These are phyloP conservation scores for Gossypium gossypioides DNA, from an alignment of 441 rosid species.

Conservation along the genomic window DNA sequence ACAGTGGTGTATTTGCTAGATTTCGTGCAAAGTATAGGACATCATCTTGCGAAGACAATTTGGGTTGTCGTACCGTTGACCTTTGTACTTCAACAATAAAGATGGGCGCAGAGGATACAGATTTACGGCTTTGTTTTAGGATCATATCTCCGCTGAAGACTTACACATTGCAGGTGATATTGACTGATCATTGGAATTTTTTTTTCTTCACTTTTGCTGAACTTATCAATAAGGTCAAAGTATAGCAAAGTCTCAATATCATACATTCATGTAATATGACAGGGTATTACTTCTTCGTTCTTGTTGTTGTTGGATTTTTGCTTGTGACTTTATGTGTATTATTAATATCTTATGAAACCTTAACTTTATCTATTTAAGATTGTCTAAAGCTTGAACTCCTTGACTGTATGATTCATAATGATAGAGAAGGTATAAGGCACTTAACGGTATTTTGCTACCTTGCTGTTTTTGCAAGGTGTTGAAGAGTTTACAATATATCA, in stretches of 20 bases:
- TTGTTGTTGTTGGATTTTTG: background rate
- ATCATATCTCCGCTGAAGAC: constrained; percentile 70
- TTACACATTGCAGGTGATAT: constrained; percentile 71
- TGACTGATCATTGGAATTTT: constrained; percentile 4
- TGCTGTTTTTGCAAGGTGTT: constrained; percentile 11
- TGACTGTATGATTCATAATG: background rate
- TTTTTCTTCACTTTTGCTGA: background rate
- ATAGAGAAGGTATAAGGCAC: background rate
- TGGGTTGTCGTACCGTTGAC: constrained; percentile 47
- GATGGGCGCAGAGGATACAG: constrained; percentile 71
- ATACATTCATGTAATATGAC: background rate
- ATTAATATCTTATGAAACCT: background rate
- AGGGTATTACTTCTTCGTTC: background rate
- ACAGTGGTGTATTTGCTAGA: constrained; percentile 62
- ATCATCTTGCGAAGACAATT: constrained; percentile 47
- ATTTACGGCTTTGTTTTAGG: constrained; percentile 83
- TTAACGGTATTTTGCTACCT: background rate
- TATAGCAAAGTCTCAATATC: background rate
- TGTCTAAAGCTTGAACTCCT: background rate
- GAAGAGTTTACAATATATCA: background rate
- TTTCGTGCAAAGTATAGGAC: constrained; percentile 62
- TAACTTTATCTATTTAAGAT: constrained; percentile 2
- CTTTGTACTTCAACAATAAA: constrained; percentile 65
- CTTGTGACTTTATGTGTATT: background rate
- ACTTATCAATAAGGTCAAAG: background rate